Percentiles rank a stretch among this genome's conserved stretches.
phyloP scores from a whole-genome alignment of 768 basidiomycete genomes.

The Amanita molliuscula region DNA sequence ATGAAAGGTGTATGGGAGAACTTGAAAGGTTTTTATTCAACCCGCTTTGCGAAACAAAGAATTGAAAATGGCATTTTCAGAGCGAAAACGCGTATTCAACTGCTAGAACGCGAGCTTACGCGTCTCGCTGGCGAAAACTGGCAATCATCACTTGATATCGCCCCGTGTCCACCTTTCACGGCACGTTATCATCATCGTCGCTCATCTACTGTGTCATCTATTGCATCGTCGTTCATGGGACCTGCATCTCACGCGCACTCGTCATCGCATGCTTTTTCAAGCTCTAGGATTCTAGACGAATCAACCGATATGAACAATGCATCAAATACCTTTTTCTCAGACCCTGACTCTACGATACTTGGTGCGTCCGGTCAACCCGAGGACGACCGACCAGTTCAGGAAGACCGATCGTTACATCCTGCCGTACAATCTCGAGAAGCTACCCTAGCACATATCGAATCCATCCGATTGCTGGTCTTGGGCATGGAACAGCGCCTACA shows the following conservation, averaged over 20 bases:
- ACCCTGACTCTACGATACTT: slow-evolving; percentile 4
- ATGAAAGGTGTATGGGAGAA: slow-evolving; percentile 76
- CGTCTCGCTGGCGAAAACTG: slow-evolving; percentile 72
- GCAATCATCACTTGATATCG: slow-evolving; percentile 28
- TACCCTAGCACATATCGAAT: slow-evolving; percentile 52
- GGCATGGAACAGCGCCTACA: slow-evolving; percentile 72
- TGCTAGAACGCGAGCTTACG: slow-evolving; percentile 62
- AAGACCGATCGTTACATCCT: slow-evolving; percentile 5
- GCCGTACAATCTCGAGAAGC: slow-evolving; percentile 20
- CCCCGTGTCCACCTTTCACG: slow-evolving; percentile 2
- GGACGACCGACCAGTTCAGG: slow-evolving; percentile 8
- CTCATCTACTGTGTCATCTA: slow-evolving; percentile 5
- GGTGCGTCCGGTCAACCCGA: slow-evolving; percentile 3
- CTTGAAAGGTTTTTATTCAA: slow-evolving; percentile 40
- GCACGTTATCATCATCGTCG: slow-evolving; percentile 1
- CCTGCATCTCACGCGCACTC: slow-evolving; percentile 2
- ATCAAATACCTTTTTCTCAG: slow-evolving; percentile 5
- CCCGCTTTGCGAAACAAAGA: not conserved
- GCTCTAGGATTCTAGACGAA: not conserved
- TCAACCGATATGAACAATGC: not conserved
- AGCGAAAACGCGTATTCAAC: slow-evolving; percentile 60
- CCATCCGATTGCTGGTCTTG: slow-evolving; percentile 54
- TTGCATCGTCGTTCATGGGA: slow-evolving; percentile 4
- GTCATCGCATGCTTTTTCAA: not conserved
- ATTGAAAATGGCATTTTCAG: slow-evolving; percentile 18